phyloP scores from a whole-genome alignment of 345 rosid species.

The Citrus cavaleriei region DNA sequence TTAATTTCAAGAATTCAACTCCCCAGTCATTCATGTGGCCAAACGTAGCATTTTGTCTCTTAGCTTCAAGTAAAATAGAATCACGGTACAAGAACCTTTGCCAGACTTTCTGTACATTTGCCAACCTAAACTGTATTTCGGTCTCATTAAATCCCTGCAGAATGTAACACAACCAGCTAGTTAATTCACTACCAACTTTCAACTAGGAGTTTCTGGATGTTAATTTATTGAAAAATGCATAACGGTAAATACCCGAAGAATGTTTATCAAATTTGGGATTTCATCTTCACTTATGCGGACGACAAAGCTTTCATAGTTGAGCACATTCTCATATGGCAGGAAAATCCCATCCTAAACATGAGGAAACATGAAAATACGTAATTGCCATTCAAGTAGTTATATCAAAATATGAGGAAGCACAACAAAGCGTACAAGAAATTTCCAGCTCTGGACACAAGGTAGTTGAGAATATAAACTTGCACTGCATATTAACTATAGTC shows the following conservation, averaged over 20 bases:
- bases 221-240: neutral
- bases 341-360: conserved; percentile 81
- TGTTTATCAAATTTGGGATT: conserved; percentile 78
- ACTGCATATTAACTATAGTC: neutral
- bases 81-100: conserved; percentile 83
- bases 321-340: conserved; percentile 89
- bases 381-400: neutral
- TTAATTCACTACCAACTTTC: conserved; percentile 1
- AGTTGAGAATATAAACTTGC: neutral
- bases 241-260: conserved; percentile 64
- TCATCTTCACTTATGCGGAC: conserved; percentile 79
- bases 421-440: neutral
- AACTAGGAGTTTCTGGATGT: conserved; percentile 1
- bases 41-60: conserved; percentile 53
- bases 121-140: conserved; percentile 63
- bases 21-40: conserved; percentile 72
- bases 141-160: conserved; percentile 66
- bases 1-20: conserved; percentile 44
- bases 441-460: neutral
- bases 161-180: conserved; percentile 1
- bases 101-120: conserved; percentile 77
- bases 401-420: neutral
- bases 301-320: conserved; percentile 92
- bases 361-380: conserved; percentile 6
- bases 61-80: conserved; percentile 81